These are phyloP conservation scores for Andrographis paniculata DNA, from an alignment of 305 asterid species.

Conservation along the genomic window DNA sequence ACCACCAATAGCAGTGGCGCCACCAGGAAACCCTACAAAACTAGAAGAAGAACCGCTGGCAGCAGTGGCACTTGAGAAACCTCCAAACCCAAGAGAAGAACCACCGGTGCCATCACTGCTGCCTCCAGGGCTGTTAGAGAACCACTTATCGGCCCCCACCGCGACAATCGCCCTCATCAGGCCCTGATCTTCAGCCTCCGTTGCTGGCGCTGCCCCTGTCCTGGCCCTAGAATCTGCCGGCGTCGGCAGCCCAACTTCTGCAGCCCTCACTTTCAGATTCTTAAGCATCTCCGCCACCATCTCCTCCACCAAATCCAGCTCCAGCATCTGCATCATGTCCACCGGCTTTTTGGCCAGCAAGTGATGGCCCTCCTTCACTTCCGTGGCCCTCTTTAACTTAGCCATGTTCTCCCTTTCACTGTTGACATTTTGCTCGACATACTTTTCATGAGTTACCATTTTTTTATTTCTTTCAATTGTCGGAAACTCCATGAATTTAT, in stretches of 20 bases:
- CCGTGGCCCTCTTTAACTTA: not conserved
- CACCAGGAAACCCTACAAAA: no score
- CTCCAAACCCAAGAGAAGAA: no score
- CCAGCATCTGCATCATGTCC: not conserved
- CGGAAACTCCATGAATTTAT: not conserved
- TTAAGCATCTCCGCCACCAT: not conserved
- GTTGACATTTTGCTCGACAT: not conserved
- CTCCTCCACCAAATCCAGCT: not conserved
- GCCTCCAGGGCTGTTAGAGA: no score
- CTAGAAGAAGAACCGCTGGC: no score
- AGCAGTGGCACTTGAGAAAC: no score
- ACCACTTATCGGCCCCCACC: not conserved
- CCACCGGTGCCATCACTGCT: no score
- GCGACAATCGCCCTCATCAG: not conserved
- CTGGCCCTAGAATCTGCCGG: no score
- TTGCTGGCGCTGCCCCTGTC: no score
- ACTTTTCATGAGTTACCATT: slow-evolving; percentile 8
- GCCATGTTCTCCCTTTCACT: not conserved
- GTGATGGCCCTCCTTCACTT: not conserved
- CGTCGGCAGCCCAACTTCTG: not conserved
- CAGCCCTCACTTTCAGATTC: not conserved
- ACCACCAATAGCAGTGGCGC: no score
- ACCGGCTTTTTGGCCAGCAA: not conserved
- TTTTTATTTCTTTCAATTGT: not conserved
- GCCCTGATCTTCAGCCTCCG: no score